Conservation (phyloP, 371 early-diverging fungal genomes). For the Lichtheimia ornata region DNA sequence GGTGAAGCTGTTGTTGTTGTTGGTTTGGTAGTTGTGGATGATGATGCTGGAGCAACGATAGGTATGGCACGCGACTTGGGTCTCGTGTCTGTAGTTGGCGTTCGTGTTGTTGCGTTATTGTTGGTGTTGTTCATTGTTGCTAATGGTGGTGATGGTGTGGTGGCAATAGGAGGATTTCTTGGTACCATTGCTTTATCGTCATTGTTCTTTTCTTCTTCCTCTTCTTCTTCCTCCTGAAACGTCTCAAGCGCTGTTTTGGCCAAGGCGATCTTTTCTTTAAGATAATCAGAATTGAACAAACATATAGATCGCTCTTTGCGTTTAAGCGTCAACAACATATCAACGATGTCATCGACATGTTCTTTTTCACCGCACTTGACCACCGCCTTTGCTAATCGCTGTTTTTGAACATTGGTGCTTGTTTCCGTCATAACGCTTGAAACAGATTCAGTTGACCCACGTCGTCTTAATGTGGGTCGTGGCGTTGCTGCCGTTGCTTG, state of each 20-base stretch:
- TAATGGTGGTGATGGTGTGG: not conserved
- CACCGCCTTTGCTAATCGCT: conserved; percentile 41
- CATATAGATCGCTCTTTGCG: conserved; percentile 50
- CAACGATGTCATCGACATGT: conserved; percentile 36
- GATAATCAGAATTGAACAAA: conserved; percentile 45
- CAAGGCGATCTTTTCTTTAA: conserved; percentile 29
- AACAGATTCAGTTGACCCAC: conserved; percentile 32
- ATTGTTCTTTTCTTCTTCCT: conserved; percentile 4
- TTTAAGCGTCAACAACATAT: conserved; percentile 47
- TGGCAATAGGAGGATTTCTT: not conserved
- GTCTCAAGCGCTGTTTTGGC: conserved; percentile 46
- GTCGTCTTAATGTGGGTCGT: conserved; percentile 31
- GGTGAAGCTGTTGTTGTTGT: no score
- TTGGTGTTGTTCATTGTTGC: not conserved
- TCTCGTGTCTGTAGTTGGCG: not conserved
- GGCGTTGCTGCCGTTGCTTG: conserved; percentile 12
- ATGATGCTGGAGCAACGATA: conserved; percentile 32
- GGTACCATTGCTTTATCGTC: not conserved
- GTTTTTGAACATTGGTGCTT: conserved; percentile 33
- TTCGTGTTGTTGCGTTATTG: not conserved
- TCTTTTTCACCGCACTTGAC: conserved; percentile 29
- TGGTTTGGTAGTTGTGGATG: not conserved
- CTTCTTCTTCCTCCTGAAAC: conserved; percentile 31
- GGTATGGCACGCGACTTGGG: conserved; percentile 28
- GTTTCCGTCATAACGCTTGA: conserved; percentile 42